Evolutionary conservation across 2,329 filamentous ascomycete species (phyloP).

Genomic region (Xylariaceae sp.): DNA sequence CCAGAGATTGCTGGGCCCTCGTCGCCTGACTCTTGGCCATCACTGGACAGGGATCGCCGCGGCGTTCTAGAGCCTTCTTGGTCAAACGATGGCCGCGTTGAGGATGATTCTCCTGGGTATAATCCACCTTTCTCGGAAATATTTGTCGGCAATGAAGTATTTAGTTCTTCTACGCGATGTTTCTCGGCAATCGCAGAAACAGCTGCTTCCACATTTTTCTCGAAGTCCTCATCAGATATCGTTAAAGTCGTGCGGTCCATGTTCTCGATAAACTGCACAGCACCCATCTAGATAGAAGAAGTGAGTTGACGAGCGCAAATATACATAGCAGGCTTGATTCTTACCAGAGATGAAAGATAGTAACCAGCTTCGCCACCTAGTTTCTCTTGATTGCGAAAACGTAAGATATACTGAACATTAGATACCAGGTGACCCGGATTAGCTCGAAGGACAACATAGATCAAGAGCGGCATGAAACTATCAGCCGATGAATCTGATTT

Average conservation of each 20-base stretch:
- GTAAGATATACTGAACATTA: conserved; percentile 96
- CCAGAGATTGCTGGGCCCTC: conserved; percentile 84
- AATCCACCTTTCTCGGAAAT: conserved; percentile 53
- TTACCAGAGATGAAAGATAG: conserved; percentile 89
- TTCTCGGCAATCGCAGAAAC: conserved; percentile 95
- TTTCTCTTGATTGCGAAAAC: conserved; percentile 97
- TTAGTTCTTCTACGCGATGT: conserved; percentile 65
- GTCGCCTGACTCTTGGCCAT: conserved; percentile 60
- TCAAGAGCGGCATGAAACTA: conserved; percentile 92
- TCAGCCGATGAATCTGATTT: conserved; percentile 95
- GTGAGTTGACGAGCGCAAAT: conserved; percentile 13
- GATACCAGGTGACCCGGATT: conserved; percentile 96
- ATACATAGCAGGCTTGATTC: conserved; percentile 32
- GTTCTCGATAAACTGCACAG: conserved; percentile 95
- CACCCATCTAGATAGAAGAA: conserved; percentile 69
- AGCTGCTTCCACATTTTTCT: conserved; percentile 92
- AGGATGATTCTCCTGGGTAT: conserved; percentile 52
- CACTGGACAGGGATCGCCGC: conserved; percentile 61
- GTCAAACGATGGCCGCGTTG: conserved; percentile 52
- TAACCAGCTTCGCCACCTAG: conserved; percentile 97
- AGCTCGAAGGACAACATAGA: conserved; percentile 92
- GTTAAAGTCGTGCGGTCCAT: conserved; percentile 93
- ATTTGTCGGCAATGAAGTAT: conserved; percentile 45
- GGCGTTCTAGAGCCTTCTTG: conserved; percentile 49
- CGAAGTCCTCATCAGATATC: conserved; percentile 93